Conservation (phyloP, 2,329 filamentous ascomycete genomes). For the Ophiosphaerella narmari region DNA sequence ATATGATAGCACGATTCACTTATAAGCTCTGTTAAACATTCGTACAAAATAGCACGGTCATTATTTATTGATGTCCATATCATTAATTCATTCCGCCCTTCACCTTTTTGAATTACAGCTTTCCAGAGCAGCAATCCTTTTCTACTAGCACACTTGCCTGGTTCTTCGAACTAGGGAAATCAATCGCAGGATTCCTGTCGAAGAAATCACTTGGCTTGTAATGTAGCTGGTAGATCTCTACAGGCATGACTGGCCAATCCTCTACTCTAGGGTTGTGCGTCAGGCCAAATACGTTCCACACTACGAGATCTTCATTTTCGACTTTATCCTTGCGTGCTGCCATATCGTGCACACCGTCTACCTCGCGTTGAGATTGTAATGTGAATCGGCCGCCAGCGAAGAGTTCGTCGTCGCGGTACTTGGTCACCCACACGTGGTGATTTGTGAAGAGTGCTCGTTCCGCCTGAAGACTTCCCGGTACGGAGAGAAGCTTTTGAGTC, state of each 20-base stretch:
- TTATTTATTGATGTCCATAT: neutral
- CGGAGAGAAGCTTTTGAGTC: slow-evolving; percentile 56
- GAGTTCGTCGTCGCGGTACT: slow-evolving; percentile 57
- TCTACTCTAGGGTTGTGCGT: slow-evolving; percentile 58
- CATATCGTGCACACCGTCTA: slow-evolving; percentile 52
- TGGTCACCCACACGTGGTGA: slow-evolving; percentile 60
- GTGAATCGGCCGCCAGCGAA: slow-evolving; percentile 57
- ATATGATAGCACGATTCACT: too few relatives aligned
- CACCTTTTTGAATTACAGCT: slow-evolving; percentile 11
- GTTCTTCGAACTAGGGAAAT: slow-evolving; percentile 53
- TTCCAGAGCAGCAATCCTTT: slow-evolving; percentile 23
- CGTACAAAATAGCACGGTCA: too few relatives aligned
- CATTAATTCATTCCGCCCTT: neutral
- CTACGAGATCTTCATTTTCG: slow-evolving; percentile 53
- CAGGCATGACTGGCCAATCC: slow-evolving; percentile 58
- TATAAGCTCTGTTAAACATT: too few relatives aligned
- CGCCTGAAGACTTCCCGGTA: slow-evolving; percentile 50
- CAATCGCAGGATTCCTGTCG: slow-evolving; percentile 57
- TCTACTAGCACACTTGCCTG: slow-evolving; percentile 32
- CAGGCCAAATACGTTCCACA: slow-evolving; percentile 57
- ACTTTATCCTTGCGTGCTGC: slow-evolving; percentile 50
- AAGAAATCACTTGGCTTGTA: slow-evolving; percentile 61
- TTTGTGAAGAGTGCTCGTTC: slow-evolving; percentile 56
- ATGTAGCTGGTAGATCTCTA: slow-evolving; percentile 54
- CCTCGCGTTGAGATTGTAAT: slow-evolving; percentile 50